phyloP scores from a whole-genome alignment of 106 monocot species.

The Platanthera zijinensis region DNA sequence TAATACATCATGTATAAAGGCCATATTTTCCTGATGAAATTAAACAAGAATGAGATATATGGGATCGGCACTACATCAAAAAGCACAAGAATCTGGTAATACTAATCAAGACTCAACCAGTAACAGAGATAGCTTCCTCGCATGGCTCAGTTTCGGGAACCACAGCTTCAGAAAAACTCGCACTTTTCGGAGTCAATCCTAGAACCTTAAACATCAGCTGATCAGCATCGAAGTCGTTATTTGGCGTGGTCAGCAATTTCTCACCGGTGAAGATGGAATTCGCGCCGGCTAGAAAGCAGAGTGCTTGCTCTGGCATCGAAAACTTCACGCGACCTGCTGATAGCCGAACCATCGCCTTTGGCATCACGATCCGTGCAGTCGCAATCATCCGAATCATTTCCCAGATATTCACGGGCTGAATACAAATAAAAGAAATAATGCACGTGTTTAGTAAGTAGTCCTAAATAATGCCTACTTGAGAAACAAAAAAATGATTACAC shows the following conservation, averaged over 20 bases:
- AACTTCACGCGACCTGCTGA: constrained; percentile 88
- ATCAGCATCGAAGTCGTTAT: constrained; percentile 85
- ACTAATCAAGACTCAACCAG: constrained; percentile 16
- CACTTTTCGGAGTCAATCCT: constrained; percentile 72
- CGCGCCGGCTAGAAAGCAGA: constrained; percentile 91
- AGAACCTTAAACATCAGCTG: constrained; percentile 87
- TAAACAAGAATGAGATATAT: background rate
- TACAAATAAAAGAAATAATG: background rate
- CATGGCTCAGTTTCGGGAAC: constrained; percentile 11
- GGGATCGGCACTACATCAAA: background rate
- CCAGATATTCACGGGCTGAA: constrained; percentile 80
- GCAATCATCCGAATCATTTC: constrained; percentile 98
- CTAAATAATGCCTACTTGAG: background rate
- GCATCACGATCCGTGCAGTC: constrained; percentile 92
- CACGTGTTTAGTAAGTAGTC: background rate
- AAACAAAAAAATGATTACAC: background rate
- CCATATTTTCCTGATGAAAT: background rate
- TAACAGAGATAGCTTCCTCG: constrained; percentile 31
- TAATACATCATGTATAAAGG: background rate
- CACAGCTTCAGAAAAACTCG: constrained; percentile 35
- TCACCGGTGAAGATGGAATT: constrained; percentile 98
- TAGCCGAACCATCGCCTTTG: constrained; percentile 89
- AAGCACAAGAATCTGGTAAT: background rate
- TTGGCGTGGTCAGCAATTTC: constrained; percentile 79
- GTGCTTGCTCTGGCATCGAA: constrained; percentile 88